Percentiles rank a stretch among this genome's conserved stretches.
These are phyloP conservation scores for Chionographis japonica DNA, from an alignment of 106 monocot genomes.

Conservation along the genomic window DNA sequence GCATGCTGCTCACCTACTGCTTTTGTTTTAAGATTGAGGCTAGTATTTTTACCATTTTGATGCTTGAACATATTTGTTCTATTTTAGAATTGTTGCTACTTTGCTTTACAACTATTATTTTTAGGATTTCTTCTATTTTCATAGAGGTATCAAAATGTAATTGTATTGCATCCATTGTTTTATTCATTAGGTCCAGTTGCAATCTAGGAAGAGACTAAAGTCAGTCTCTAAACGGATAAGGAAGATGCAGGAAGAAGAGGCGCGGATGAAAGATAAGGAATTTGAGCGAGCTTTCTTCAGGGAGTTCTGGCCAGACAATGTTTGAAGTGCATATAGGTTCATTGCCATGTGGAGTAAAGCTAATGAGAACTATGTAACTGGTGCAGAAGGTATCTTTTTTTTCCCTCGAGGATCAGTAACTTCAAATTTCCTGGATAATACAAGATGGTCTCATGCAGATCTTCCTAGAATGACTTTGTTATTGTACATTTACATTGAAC, in stretches of 20 bases:
- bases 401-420: neutral
- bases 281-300: slow-evolving; percentile 87
- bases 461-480: neutral
- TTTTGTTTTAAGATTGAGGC: no score
- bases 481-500: no score
- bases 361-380: slow-evolving; percentile 1
- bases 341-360: neutral
- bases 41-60: no score
- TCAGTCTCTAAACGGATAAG: slow-evolving; percentile 56
- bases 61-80: no score
- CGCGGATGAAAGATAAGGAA: slow-evolving; percentile 64
- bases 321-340: slow-evolving; percentile 21
- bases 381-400: neutral
- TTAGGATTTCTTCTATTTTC: neutral
- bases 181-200: slow-evolving; percentile 16
- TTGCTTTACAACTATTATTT: no score
- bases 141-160: neutral
- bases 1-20: no score
- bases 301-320: slow-evolving; percentile 98
- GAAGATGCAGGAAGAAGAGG: slow-evolving; percentile 79
- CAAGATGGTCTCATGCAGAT: no score
- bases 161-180: neutral
- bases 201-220: slow-evolving; percentile 54
- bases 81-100: no score
- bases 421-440: no score